Conservation (phyloP, 1,139 yeast genomes). For the Kluyveromyces sp. region DNA sequence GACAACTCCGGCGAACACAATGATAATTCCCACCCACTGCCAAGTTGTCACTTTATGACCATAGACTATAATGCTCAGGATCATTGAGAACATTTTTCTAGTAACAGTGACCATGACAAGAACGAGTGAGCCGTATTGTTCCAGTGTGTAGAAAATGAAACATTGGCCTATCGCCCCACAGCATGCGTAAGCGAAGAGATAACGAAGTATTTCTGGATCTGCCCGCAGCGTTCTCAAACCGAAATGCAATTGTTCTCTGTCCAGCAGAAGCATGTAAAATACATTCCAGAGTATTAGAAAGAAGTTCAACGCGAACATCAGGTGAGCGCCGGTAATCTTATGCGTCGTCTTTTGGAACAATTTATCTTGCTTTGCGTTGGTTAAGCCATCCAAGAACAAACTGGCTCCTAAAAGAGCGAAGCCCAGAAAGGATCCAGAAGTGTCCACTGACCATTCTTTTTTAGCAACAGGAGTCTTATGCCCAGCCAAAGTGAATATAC, state of each 20-base stretch:
- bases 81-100: slow-evolving; percentile 92
- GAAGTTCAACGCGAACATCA: slow-evolving; percentile 77
- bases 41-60: slow-evolving; percentile 57
- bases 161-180: slow-evolving; percentile 92
- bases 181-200: slow-evolving; percentile 59
- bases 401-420: slow-evolving; percentile 51
- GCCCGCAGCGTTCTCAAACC: slow-evolving; percentile 29
- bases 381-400: slow-evolving; percentile 79
- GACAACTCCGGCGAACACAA: slow-evolving; percentile 79
- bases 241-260: slow-evolving; percentile 18
- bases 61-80: slow-evolving; percentile 76
- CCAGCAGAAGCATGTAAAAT: slow-evolving; percentile 31
- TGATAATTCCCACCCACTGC: slow-evolving; percentile 73
- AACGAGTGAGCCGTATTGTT: slow-evolving; percentile 74
- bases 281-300: slow-evolving; percentile 36
- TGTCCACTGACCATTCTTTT: slow-evolving; percentile 20
- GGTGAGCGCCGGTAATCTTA: slow-evolving; percentile 64
- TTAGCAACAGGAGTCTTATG: slow-evolving; percentile 13
- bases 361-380: slow-evolving; percentile 89
- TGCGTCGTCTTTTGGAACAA: slow-evolving; percentile 63
- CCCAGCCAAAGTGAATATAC: slow-evolving; percentile 55
- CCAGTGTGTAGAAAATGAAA: slow-evolving; percentile 79
- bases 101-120: slow-evolving; percentile 92
- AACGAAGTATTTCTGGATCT: slow-evolving; percentile 47
- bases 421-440: slow-evolving; percentile 42